Conservation (phyloP, 2,329 filamentous ascomycete genomes). For the Monosporascus sp. region DNA sequence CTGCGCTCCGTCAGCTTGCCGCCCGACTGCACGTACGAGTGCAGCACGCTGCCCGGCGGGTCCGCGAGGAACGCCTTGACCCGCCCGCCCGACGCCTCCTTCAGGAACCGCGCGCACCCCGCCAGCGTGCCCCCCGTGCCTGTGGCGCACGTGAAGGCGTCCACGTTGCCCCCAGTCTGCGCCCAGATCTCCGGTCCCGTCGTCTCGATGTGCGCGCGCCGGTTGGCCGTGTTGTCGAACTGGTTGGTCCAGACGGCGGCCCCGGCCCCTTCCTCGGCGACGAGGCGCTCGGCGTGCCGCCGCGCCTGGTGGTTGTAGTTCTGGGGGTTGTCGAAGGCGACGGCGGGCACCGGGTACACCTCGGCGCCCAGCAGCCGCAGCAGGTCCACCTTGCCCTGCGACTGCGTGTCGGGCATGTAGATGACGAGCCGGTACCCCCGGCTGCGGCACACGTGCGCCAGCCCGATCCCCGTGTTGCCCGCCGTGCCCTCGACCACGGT, state of each 20-base stretch:
- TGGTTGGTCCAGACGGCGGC: slow-evolving; percentile 94
- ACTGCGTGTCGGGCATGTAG: slow-evolving; percentile 99
- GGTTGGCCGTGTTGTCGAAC: slow-evolving; percentile 94
- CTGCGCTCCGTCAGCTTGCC: slow-evolving; percentile 75
- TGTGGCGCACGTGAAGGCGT: slow-evolving; percentile 93
- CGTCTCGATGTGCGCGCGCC: slow-evolving; percentile 90
- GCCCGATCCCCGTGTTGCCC: slow-evolving; percentile 95
- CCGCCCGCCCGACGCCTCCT: slow-evolving; percentile 68
- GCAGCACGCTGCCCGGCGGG: slow-evolving; percentile 86
- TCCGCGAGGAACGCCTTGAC: slow-evolving; percentile 91
- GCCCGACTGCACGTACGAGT: slow-evolving; percentile 83
- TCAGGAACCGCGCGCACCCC: slow-evolving; percentile 81
- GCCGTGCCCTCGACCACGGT: slow-evolving; percentile 97
- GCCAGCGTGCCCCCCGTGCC: slow-evolving; percentile 90
- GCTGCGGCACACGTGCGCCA: slow-evolving; percentile 91
- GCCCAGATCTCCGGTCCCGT: slow-evolving; percentile 97
- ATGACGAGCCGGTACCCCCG: slow-evolving; percentile 94
- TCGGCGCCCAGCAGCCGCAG: slow-evolving; percentile 86
- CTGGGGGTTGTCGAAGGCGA: slow-evolving; percentile 87
- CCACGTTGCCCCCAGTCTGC: slow-evolving; percentile 78
- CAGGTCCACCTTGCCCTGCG: slow-evolving; percentile 94
- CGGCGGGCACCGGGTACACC: slow-evolving; percentile 91
- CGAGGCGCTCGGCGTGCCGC: slow-evolving; percentile 77
- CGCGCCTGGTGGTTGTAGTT: slow-evolving; percentile 98
- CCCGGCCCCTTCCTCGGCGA: slow-evolving; percentile 45